Base-by-base conservation (phyloP, 768 basidiomycete genomes). In the Albatrellus ellisii region DNA sequence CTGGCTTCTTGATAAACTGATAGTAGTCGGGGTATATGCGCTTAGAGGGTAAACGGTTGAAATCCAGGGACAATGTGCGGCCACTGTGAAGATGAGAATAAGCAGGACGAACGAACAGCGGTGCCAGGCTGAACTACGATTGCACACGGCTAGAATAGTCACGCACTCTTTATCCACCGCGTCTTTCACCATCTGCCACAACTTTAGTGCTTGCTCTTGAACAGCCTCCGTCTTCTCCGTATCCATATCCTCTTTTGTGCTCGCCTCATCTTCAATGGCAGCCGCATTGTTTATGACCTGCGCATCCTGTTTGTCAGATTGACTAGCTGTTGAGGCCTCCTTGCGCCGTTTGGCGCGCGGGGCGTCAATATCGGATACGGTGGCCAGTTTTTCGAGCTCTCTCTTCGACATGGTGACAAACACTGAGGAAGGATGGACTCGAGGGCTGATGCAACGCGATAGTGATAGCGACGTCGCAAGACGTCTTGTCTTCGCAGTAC, bases 101-200 rank as follows among this genome's bases (percentile, higher is more conserved):
- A 45, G 46, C 39, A 54, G 56, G 52, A 53, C 47, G 52, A 42
- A 44, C 46, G 47, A 52, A 48, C 34, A 46, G 50, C 46, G 53
- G 49, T 50, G n/a, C n/a, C n/a, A n/a, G 49, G 54, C 56, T 46
- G 59, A 55, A 54, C 55, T 46, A 45, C 41, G 44, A 47, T 48
- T 33, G 45, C 47, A 41, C 29, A 36, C 22, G 17, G 41, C n/a
- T 43, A 42, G 59, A 62, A 56, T 56, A 61, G 67, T 64, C 64
- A 82, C 84, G 70, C 71, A 88, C 86, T 87, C 83, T 72, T 84
- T 83, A 68, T 77, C 81, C 58, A 77, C 75, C 56, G 82, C 85
- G 60, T 84, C 80, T 70, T 75, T 83, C 59, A 88, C 69, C 28
- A 72, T 73, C 56, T 79, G 74, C 79, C 81, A 87, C 64, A 86